Base-by-base conservation (phyloP, 2,329 filamentous ascomycete genomes). In the Clonostachys solani region DNA sequence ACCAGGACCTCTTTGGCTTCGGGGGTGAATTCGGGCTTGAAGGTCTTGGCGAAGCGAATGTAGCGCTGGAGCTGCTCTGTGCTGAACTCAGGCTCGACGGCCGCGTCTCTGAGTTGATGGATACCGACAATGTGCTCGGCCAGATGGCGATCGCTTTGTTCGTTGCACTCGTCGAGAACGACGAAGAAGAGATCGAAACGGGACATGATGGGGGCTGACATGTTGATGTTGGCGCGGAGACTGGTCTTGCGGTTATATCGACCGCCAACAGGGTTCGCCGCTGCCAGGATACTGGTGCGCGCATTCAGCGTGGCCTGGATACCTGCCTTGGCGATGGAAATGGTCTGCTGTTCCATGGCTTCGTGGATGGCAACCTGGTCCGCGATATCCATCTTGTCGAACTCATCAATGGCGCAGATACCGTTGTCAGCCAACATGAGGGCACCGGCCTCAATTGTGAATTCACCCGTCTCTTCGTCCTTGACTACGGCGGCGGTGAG, bases 301-400 rank as follows among this genome's bases (percentile, higher is more conserved):
- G 94, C 94, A 62, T 99, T 99, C 42, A 99, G 80, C 0, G 94
- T 99, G 5, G 94, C 95, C 65, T 99, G 94, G 49, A 99, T 99
- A 60, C 94, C 94, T 6, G 94, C 94, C 71, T 99, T 99, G 50
- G 94, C 92, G 60, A 99, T 99, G 9, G 91, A 96, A 55, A 99
- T 99, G 6, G 94, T 99, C 70, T 99, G 94, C 74, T 99, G 94
- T 80, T 99, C 94, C 94, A 99, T 99, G 50, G 94, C 94, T 82
- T 99, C 94, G 79, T 99, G 94, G 60, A 99, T 99, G 54, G 94
- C 94, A 47, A 99, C 94, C 71, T 99, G 94, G 65, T 99, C 94
- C 45, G 75, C 84, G 52, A 99, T 88, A 60, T 99, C 94, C 94
- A 99, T 99, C 74, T 99, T 99, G 81, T 99, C 94, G 58, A 99